Percentiles rank a stretch among this genome's conserved stretches.
Conservation (phyloP, 2,329 filamentous ascomycete genomes). For the Xylaria hypoxylon region DNA sequence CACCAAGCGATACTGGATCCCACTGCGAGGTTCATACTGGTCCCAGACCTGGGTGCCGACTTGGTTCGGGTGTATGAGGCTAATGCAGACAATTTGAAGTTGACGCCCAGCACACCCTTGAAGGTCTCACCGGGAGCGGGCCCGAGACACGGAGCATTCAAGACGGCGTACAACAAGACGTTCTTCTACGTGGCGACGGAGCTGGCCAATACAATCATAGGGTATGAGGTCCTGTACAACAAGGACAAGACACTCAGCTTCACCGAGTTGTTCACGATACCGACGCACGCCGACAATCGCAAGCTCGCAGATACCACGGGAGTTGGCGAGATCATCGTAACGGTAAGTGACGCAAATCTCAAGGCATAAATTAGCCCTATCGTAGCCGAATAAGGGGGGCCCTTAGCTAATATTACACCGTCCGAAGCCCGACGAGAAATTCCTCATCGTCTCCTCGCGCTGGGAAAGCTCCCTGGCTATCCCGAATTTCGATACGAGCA, state of each 20-base stretch:
- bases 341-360: slow-evolving; percentile 58
- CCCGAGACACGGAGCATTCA: slow-evolving; percentile 74
- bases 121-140: slow-evolving; percentile 65
- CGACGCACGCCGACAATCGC: slow-evolving; percentile 60
- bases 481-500: slow-evolving; percentile 58
- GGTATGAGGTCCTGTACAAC: slow-evolving; percentile 67
- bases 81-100: slow-evolving; percentile 58
- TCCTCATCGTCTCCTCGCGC: slow-evolving; percentile 76
- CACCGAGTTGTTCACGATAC: slow-evolving; percentile 59
- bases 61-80: slow-evolving; percentile 68
- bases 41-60: slow-evolving; percentile 75
- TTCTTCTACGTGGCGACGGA: slow-evolving; percentile 73
- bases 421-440: slow-evolving; percentile 67
- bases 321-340: slow-evolving; percentile 68
- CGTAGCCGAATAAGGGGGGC: too few relatives aligned
- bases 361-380: background rate
- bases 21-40: slow-evolving; percentile 70
- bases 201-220: slow-evolving; percentile 66
- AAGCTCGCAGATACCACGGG: slow-evolving; percentile 56
- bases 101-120: slow-evolving; percentile 57
- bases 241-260: slow-evolving; percentile 57
- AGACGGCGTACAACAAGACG: slow-evolving; percentile 56
- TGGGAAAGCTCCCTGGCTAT: slow-evolving; percentile 67
- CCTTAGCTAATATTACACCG: slow-evolving; percentile 19
- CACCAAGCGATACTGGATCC: slow-evolving; percentile 75